Percentiles rank a stretch among this genome's conserved stretches.
These are phyloP conservation scores for Sporisorium exsertum DNA, from an alignment of 1,284 basidiomycete species.

Conservation along the genomic window DNA sequence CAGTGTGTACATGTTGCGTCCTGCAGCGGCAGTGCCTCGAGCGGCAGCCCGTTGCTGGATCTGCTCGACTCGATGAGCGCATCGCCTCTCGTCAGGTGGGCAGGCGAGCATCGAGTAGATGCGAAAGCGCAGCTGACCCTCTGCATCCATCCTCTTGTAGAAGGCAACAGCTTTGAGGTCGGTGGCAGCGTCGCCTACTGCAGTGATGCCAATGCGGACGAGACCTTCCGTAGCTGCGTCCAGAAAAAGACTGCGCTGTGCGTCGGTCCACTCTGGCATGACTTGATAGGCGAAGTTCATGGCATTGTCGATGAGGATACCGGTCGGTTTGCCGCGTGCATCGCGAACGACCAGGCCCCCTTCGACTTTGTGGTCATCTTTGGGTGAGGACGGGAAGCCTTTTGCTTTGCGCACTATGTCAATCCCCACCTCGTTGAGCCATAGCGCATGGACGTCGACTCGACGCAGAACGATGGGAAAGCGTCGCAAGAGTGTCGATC, in stretches of 20 bases:
- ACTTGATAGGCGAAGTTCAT: conserved; percentile 63
- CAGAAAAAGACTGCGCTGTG: conserved; percentile 76
- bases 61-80: conserved; percentile 30
- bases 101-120: conserved; percentile 59
- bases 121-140: conserved; percentile 40
- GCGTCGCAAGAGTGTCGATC: conserved; percentile 31
- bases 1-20: conserved; percentile 25
- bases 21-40: not conserved
- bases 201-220: conserved; percentile 76
- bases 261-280: conserved; percentile 57
- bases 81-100: conserved; percentile 32
- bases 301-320: conserved; percentile 71
- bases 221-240: conserved; percentile 76
- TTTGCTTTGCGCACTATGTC: conserved; percentile 58
- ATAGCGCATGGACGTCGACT: conserved; percentile 83
- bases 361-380: conserved; percentile 72
- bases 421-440: conserved; percentile 80
- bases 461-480: conserved; percentile 33
- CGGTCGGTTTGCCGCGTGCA: conserved; percentile 77
- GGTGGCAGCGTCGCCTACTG: conserved; percentile 58
- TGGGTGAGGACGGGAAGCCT: conserved; percentile 51
- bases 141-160: conserved; percentile 38
- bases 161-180: conserved; percentile 40
- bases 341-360: conserved; percentile 83
- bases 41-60: not conserved